Base-by-base conservation (phyloP, 2,329 filamentous ascomycete species). In the Botrytis porri region DNA sequence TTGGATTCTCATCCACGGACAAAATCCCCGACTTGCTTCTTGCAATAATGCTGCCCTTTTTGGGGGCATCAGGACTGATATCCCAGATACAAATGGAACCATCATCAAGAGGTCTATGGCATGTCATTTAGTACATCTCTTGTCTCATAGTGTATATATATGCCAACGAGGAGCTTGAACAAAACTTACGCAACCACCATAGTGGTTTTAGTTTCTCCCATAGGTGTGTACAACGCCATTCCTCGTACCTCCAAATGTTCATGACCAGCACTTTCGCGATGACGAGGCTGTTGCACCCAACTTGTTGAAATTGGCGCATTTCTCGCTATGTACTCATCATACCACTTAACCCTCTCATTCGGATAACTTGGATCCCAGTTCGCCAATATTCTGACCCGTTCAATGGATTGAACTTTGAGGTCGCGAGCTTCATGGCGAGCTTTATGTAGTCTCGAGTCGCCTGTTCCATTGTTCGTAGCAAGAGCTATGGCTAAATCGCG, bases 61-160 rank as follows among this genome's bases (percentile, higher is more conserved):
- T 84, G 8, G 82, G 82, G 65, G 83, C 83, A 43, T 85, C 87
- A 1, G 87, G 87, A 71, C 87, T 89, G 69, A 93, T 84, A 79
- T 97, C 92, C 94, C 94, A 98, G 10, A 97, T 83, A 77, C 91
- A 93, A n/a, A 98, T 87, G 69, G 93, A 94, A 0, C 94, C 94
- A 80, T 98, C 93, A 73, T 97, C 93, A 12, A 97, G 84, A 3
- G 94, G 93, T 0, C 70, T 72, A 60, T 45, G 16, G 32, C 66
- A 60, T 67, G 37, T 12, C 51, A 32, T 32, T 67, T 37, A 67
- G 64, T 41, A 67, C 64, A 20, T 22, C 57, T 57, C 35, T 57
- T 14, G 8, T 48, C 37, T 41, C 22, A 20, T 29, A 22, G 25
- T 41, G 57, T 14, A 67, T 29, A 16, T 41, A 67, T 14, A 67